Percentiles rank a stretch among this genome's conserved stretches.
Evolutionary conservation across 768 basidiomycete genomes (phyloP).

Genomic region (Amanita subjunquillea): DNA sequence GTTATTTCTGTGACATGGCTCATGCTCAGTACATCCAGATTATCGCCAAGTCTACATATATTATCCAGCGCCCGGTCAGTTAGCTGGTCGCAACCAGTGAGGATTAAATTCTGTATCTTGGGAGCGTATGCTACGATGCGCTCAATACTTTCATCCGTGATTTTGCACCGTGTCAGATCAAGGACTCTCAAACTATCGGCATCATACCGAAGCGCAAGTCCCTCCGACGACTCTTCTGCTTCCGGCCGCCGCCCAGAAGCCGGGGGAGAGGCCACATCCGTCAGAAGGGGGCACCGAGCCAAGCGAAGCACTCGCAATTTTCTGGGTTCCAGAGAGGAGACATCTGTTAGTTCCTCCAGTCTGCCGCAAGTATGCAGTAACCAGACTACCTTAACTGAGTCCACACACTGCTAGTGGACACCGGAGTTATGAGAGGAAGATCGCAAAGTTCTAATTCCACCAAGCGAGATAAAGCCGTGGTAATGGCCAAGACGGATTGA

Average conservation of each 20-base stretch:
- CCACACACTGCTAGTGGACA: slow-evolving; percentile 75
- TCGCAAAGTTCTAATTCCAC: slow-evolving; percentile 73
- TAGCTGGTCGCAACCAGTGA: slow-evolving; percentile 69
- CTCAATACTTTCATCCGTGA: slow-evolving; percentile 70
- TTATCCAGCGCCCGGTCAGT: slow-evolving; percentile 63
- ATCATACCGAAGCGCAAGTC: slow-evolving; percentile 45
- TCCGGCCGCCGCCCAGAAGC: slow-evolving; percentile 18
- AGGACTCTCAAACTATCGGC: slow-evolving; percentile 71
- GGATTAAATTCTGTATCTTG: slow-evolving; percentile 60
- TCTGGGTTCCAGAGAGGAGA: slow-evolving; percentile 19
- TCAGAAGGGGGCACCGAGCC: slow-evolving; percentile 66
- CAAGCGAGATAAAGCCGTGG: slow-evolving; percentile 64
- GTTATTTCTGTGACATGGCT: slow-evolving; percentile 77
- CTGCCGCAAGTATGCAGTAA: not conserved
- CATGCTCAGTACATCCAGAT: slow-evolving; percentile 72
- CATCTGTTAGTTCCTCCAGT: slow-evolving; percentile 1
- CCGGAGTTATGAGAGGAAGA: slow-evolving; percentile 56
- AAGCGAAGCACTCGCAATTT: slow-evolving; percentile 69
- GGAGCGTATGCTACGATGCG: slow-evolving; percentile 72
- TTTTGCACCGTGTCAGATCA: slow-evolving; percentile 66
- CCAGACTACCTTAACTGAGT: slow-evolving; percentile 49
- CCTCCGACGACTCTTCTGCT: slow-evolving; percentile 20
- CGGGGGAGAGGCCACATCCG: slow-evolving; percentile 73
- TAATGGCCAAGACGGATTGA: slow-evolving; percentile 55
- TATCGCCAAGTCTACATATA: slow-evolving; percentile 61